Evolutionary conservation across 345 rosid genomes (phyloP).

Genomic region (Microthlaspi erraticum): DNA sequence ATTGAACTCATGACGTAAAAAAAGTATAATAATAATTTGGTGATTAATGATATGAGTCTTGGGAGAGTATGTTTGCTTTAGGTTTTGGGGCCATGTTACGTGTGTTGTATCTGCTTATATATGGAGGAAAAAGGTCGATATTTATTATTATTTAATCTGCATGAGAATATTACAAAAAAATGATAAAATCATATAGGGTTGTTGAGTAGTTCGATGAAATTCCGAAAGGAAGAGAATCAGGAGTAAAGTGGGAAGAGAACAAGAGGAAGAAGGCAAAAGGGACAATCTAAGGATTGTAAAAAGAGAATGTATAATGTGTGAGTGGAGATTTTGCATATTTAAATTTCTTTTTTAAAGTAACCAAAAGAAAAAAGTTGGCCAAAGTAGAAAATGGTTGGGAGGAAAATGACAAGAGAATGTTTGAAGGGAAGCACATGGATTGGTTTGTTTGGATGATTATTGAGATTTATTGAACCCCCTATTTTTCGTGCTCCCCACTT

Average conservation of each 20-base stretch:
- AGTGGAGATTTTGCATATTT: constrained; percentile 37
- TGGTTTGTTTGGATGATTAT: constrained; percentile 81
- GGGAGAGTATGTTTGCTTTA: constrained; percentile 28
- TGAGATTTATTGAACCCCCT: constrained; percentile 36
- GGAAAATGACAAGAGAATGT: constrained; percentile 63
- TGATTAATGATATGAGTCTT: constrained; percentile 32
- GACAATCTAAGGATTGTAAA: constrained; percentile 59
- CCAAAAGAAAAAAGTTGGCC: constrained; percentile 46
- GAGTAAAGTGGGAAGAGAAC: constrained; percentile 60
- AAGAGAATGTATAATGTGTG: constrained; percentile 53
- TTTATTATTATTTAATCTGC: constrained; percentile 33
- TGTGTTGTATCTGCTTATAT: constrained; percentile 45
- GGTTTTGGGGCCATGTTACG: constrained; percentile 33
- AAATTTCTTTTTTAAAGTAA: not conserved
- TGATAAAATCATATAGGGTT: constrained; percentile 29
- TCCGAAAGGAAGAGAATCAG: constrained; percentile 63
- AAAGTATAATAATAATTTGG: constrained; percentile 5
- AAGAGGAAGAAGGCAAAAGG: constrained; percentile 54
- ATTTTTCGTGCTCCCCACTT: constrained; percentile 44
- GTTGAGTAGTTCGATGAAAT: constrained; percentile 54
- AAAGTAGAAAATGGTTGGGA: constrained; percentile 49
- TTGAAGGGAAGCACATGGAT: constrained; percentile 73
- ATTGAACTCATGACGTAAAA: constrained; percentile 43
- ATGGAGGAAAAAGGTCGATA: constrained; percentile 35
- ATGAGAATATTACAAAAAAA: constrained; percentile 35